Evolutionary conservation across 352 stramenopile genomes (phyloP), one percentile per base, ranked within the genome.

Genomic region (Globisporangium splendens): DNA sequence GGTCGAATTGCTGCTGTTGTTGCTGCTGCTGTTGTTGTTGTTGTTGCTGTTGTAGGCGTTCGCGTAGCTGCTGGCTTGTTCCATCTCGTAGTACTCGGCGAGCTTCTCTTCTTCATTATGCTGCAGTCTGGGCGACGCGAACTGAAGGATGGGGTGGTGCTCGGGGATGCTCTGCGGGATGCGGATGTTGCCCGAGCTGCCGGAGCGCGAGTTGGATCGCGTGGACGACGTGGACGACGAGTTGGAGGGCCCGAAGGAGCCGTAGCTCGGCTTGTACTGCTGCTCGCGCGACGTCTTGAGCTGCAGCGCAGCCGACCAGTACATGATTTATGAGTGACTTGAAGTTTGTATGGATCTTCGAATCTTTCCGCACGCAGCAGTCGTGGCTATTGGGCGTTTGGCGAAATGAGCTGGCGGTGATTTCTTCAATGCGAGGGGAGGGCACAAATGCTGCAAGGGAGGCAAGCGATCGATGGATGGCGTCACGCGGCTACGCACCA

Each of bases 151-250:
- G 17, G 70, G 73, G 46, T 89, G 75, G 72, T 91, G 71, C 54
- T 91, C 81, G 2, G 81, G 81, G 56, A 91, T 91, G 60, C 79
- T 90, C 65, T 88, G 68, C 17, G 80, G 78, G 54, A 91, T 87
- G 59, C 75, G 75, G 54, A 87, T 84, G 63, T 62, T 73, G 48
- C 59, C 66, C 47, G 47, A 62, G 57, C 59, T 72, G 49, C 44
- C 43, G 8, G 63, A 61, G 51, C 73, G 68, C 43, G 57, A 68
- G 13, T 17, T 46, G 7, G 53, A 50, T 8, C 56, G 21, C n/a
- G 56, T 56, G 15, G 47, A 39, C 8, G 58, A 44, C 18, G 59
- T 50, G 12, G 56, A 17, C 10, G 59, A 48, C 10, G 39, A 31
- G n/a, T 18, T 49, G 4, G 52, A 15, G 14, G 52, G 8, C 6